A percentile compares a stretch with the other conserved stretches of the same genome.
Evolutionary conservation across 108 stramenopile genomes (phyloP).

Genomic region (Skeletonema costatum): DNA sequence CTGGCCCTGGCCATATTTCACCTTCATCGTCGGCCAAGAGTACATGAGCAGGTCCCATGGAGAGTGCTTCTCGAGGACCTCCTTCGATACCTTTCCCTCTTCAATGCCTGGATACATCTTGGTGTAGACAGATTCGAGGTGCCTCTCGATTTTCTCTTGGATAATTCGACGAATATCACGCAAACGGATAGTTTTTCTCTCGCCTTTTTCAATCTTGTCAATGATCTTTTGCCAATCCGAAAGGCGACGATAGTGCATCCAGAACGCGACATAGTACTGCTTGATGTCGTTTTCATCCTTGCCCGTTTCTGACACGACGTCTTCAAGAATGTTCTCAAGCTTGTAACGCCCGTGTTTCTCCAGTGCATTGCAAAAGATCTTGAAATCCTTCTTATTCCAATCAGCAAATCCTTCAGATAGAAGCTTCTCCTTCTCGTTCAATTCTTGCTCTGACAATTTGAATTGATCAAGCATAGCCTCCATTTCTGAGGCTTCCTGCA

Average conservation of each 20-base stretch:
- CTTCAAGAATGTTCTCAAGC: slow-evolving; percentile 70
- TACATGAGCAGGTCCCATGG: slow-evolving; percentile 76
- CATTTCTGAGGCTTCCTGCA: slow-evolving; percentile 61
- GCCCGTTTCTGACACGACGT: slow-evolving; percentile 86
- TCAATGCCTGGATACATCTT: slow-evolving; percentile 56
- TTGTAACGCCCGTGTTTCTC: slow-evolving; percentile 94
- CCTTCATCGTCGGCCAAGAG: slow-evolving; percentile 84
- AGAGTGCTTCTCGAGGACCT: slow-evolving; percentile 66
- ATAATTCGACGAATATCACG: slow-evolving; percentile 93
- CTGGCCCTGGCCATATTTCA: slow-evolving; percentile 70
- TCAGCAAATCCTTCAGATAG: slow-evolving; percentile 92
- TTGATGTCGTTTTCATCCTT: slow-evolving; percentile 86
- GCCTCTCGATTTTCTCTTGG: slow-evolving; percentile 93
- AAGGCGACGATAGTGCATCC: slow-evolving; percentile 86
- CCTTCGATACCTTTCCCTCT: slow-evolving; percentile 43
- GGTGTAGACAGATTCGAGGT: slow-evolving; percentile 88
- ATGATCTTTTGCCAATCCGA: slow-evolving; percentile 86
- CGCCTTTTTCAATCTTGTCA: slow-evolving; percentile 90
- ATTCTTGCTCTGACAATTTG: slow-evolving; percentile 58
- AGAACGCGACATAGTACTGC: slow-evolving; percentile 90
- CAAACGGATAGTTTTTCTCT: slow-evolving; percentile 84
- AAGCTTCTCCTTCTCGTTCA: slow-evolving; percentile 65
- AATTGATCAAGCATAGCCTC: slow-evolving; percentile 63
- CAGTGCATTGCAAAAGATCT: slow-evolving; percentile 81
- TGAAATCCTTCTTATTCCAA: slow-evolving; percentile 94